These are phyloP conservation scores for Ramaria rubella DNA, from an alignment of 768 basidiomycete genomes.

Conservation along the genomic window DNA sequence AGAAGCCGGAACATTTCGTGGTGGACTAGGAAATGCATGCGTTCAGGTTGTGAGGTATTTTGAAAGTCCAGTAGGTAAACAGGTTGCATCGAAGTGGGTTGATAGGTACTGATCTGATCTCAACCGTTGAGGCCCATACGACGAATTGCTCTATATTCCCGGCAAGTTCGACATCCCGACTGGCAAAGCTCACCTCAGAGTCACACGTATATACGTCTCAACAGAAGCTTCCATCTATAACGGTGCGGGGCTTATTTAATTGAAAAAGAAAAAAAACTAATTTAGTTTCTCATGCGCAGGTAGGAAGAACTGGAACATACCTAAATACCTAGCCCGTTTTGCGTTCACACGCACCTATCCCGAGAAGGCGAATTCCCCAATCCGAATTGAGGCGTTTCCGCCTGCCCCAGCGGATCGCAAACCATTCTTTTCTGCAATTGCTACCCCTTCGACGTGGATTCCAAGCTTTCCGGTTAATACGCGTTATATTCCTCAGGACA, in stretches of 20 bases:
- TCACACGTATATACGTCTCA: constrained; percentile 13
- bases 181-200: neutral
- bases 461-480: constrained; percentile 9
- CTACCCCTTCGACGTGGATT: neutral
- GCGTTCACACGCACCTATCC: constrained; percentile 7
- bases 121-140: constrained; percentile 9
- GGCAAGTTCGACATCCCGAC: constrained; percentile 10
- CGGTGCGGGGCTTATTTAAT: constrained; percentile 1
- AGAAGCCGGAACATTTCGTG: neutral
- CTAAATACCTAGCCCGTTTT: constrained; percentile 14
- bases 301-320: constrained; percentile 14
- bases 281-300: neutral
- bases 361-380: neutral
- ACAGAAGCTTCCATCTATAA: constrained; percentile 12
- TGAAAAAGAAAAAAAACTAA: too few relatives aligned
- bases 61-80: neutral
- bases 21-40: neutral
- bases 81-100: neutral
- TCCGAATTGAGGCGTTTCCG: constrained; percentile 9
- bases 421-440: constrained; percentile 8
- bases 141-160: constrained; percentile 14
- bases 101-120: neutral
- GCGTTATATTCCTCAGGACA: neutral
- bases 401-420: neutral
- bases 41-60: constrained; percentile 5